These are phyloP conservation scores for Sphagnum magellanicum DNA, from an alignment of 228 moss, liverwort and hornwort genomes.

Conservation along the genomic window DNA sequence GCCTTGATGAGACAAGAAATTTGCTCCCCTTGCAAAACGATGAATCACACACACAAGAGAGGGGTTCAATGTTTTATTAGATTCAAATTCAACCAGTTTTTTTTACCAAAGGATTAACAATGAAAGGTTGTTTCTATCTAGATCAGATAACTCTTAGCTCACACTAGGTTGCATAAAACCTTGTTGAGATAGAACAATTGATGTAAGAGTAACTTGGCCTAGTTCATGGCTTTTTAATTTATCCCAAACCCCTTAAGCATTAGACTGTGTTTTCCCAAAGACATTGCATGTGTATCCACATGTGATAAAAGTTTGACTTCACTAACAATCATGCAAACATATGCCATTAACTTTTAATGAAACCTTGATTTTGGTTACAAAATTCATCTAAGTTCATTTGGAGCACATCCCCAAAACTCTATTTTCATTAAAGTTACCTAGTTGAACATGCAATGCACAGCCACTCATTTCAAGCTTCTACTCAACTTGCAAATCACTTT, in stretches of 20 bases:
- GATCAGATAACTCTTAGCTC: slow-evolving; percentile 19
- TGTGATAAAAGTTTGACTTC: too few species aligned
- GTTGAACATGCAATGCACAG: too few species aligned
- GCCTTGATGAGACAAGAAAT: slow-evolving; percentile 25
- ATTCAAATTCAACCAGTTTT: slow-evolving; percentile 22
- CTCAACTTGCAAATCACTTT: too few species aligned
- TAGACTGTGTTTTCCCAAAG: slow-evolving; percentile 53
- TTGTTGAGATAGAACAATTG: slow-evolving; percentile 30
- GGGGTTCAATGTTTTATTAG: slow-evolving; percentile 14
- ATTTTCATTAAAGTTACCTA: too few species aligned
- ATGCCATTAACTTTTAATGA: too few species aligned
- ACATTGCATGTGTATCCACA: slow-evolving; percentile 42
- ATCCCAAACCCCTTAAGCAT: slow-evolving; percentile 57
- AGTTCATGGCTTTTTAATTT: slow-evolving; percentile 70
- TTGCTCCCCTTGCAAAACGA: slow-evolving; percentile 33
- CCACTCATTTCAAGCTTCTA: too few species aligned
- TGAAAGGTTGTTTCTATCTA: slow-evolving; percentile 32
- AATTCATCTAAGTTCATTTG: too few species aligned
- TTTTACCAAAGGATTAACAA: slow-evolving; percentile 48
- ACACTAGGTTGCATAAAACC: slow-evolving; percentile 10
- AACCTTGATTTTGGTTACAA: too few species aligned
- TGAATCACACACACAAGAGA: slow-evolving; percentile 25
- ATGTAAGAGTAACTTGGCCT: slow-evolving; percentile 76
- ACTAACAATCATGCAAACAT: too few species aligned
- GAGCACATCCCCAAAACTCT: too few species aligned